Conservation (phyloP, 2,329 filamentous ascomycete genomes). For the Curvularia lunata region DNA sequence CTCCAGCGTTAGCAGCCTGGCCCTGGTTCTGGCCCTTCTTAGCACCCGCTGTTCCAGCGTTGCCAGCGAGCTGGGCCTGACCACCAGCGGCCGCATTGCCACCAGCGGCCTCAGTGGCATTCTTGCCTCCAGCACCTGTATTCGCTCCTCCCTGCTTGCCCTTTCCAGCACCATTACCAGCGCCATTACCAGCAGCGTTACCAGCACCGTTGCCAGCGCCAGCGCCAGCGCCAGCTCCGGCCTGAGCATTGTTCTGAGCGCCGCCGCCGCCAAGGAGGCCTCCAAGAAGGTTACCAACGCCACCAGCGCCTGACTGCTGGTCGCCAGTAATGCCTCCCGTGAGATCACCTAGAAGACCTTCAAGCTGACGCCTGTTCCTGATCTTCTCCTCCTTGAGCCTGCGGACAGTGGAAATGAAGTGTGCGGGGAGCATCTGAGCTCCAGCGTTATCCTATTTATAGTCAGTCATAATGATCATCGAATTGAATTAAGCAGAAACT, state of each 20-base stretch:
- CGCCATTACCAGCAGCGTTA: no score
- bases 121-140: conserved; percentile 6
- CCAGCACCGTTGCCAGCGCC: background rate
- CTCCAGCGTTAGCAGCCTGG: background rate
- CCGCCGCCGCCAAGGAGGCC: conserved; percentile 6
- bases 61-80: background rate
- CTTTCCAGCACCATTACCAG: background rate
- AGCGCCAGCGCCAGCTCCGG: background rate
- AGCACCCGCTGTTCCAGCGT: no score
- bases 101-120: conserved; percentile 5
- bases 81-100: conserved; percentile 1
- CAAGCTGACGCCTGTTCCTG: conserved; percentile 36
- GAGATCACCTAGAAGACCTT: conserved; percentile 30
- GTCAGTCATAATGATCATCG: background rate
- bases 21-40: no score
- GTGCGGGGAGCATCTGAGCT: conserved; percentile 31
- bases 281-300: conserved; percentile 9
- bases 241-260: background rate
- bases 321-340: conserved; percentile 12
- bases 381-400: conserved; percentile 31
- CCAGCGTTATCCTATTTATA: conserved; percentile 23
- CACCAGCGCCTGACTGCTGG: conserved; percentile 9
- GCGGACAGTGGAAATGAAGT: conserved; percentile 31
- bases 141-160: background rate
- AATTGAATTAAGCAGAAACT: no score